phyloP scores from a whole-genome alignment of 768 basidiomycete genomes.

The Galerina sulciceps region DNA sequence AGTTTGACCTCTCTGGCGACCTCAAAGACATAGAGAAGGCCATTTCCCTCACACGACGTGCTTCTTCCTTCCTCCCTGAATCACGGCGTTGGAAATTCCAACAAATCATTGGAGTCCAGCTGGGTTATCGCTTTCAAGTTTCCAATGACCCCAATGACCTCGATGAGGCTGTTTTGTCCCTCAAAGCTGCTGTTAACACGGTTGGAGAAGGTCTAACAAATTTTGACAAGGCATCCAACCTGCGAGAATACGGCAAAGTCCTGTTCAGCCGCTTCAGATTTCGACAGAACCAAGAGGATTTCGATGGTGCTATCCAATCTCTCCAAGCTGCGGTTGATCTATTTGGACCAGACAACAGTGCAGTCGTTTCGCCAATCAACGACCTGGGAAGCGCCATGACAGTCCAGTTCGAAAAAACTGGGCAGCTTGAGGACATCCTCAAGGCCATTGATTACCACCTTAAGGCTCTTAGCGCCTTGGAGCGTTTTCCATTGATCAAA shows the following conservation, averaged over 20 bases:
- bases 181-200: conserved; percentile 10
- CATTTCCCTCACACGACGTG: conserved; percentile 1
- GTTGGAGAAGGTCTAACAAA: background rate
- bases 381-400: conserved; percentile 11
- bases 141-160: conserved; percentile 8
- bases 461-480: conserved; percentile 6
- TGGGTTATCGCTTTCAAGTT: conserved; percentile 5
- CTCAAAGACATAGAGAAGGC: conserved; percentile 8
- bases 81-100: conserved; percentile 9
- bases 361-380: conserved; percentile 4
- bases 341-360: background rate
- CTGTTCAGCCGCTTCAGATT: conserved; percentile 1
- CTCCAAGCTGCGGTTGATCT: background rate
- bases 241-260: conserved; percentile 11
- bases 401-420: conserved; percentile 8
- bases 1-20: conserved; percentile 6
- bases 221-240: background rate
- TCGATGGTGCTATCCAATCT: conserved; percentile 5
- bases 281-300: background rate
- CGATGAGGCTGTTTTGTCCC: conserved; percentile 4
- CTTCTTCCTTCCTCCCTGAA: background rate
- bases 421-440: conserved; percentile 1
- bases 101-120: background rate
- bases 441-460: conserved; percentile 5
- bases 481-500: conserved; percentile 2